Conservation (phyloP, 2,329 filamentous ascomycete species). For the Fusarium pseudograminearum region DNA sequence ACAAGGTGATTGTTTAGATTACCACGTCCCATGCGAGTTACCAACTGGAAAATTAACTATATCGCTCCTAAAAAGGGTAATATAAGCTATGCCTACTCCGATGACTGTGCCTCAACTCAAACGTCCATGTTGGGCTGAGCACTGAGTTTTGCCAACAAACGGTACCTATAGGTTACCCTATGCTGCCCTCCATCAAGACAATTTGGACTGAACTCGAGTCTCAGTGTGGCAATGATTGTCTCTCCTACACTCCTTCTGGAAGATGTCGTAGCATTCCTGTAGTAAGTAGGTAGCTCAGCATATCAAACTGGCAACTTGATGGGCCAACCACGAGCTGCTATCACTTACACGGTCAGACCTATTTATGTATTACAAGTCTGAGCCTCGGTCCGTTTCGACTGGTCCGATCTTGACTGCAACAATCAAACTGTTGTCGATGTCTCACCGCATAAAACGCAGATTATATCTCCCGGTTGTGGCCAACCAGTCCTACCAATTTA, state of each 20-base stretch:
- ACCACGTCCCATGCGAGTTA: not conserved
- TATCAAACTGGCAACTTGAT: slow-evolving; percentile 1
- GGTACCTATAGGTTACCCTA: slow-evolving; percentile 4
- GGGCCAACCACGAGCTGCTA: slow-evolving; percentile 8
- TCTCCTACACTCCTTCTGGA: slow-evolving; percentile 31
- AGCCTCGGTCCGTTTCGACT: slow-evolving; percentile 39
- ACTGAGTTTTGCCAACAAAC: slow-evolving; percentile 16
- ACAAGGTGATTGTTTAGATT: slow-evolving; percentile 25
- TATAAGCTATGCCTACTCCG: slow-evolving; percentile 1
- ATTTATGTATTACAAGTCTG: not conserved
- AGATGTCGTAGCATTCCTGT: slow-evolving; percentile 16
- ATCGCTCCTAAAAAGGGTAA: slow-evolving; percentile 6
- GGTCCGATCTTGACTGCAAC: slow-evolving; percentile 29
- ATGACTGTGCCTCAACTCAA: slow-evolving; percentile 1
- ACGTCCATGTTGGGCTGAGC: slow-evolving; percentile 14
- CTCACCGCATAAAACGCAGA: slow-evolving; percentile 19
- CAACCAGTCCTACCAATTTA: not conserved
- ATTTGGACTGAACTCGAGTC: slow-evolving; percentile 8
- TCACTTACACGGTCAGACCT: slow-evolving; percentile 21
- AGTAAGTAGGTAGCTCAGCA: slow-evolving; percentile 5
- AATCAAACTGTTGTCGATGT: slow-evolving; percentile 24
- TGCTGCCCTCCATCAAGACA: not conserved
- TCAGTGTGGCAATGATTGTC: not conserved
- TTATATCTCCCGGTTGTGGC: slow-evolving; percentile 22
- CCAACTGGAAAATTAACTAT: not conserved